Percentiles rank a stretch among this genome's conserved stretches.
Evolutionary conservation across 2,329 filamentous ascomycete genomes (phyloP).

Genomic region (Fusarium subglutinans): DNA sequence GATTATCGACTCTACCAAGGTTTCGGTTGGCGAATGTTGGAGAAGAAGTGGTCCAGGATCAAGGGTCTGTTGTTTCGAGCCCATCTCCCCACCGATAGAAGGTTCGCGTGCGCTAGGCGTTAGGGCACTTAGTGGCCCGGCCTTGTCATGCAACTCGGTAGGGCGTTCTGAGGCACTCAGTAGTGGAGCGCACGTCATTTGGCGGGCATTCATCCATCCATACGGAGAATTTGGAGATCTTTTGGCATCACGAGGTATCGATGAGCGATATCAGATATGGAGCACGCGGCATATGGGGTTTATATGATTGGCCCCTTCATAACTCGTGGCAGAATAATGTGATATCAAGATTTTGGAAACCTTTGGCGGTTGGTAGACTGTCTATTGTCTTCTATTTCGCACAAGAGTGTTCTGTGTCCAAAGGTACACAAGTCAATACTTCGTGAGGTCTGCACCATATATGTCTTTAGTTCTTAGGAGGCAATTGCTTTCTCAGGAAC

Average conservation of each 20-base stretch:
- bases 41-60: constrained; percentile 26
- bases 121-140: constrained; percentile 34
- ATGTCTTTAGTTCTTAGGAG: constrained; percentile 40
- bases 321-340: constrained; percentile 7
- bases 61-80: constrained; percentile 15
- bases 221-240: constrained; percentile 4
- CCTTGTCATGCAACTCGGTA: constrained; percentile 13
- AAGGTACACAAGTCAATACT: not conserved
- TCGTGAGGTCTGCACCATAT: not conserved
- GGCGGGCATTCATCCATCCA: constrained; percentile 4
- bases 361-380: not conserved
- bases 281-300: constrained; percentile 11
- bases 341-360: not conserved
- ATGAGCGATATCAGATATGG: not conserved
- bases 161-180: constrained; percentile 8
- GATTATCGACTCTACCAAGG: constrained; percentile 18
- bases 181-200: constrained; percentile 38
- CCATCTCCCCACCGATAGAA: constrained; percentile 36
- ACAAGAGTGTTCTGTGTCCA: not conserved
- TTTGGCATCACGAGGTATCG: constrained; percentile 24
- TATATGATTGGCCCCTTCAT: constrained; percentile 7
- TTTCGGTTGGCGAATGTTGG: constrained; percentile 37
- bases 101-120: constrained; percentile 22
- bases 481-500: constrained; percentile 59
- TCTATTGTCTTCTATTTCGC: constrained; percentile 1